Percentiles rank a stretch among this genome's conserved stretches.
These are phyloP conservation scores for Pythium rishiriense DNA, from an alignment of 352 stramenopile genomes.

Conservation along the genomic window DNA sequence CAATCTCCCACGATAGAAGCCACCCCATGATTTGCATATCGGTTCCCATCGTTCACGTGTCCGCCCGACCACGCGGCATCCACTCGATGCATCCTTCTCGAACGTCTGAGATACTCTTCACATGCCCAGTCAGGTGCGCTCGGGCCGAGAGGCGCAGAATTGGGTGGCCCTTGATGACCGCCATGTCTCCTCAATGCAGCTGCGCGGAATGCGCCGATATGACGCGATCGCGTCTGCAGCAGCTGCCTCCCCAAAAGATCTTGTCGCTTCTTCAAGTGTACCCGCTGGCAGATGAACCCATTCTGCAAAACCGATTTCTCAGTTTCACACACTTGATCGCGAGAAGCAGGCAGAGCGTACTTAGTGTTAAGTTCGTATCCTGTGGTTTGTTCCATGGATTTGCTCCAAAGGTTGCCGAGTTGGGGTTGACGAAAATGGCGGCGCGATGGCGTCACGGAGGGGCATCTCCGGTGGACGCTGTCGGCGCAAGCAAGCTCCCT, in stretches of 20 bases:
- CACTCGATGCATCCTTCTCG: too few relatives aligned
- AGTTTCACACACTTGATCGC: neutral
- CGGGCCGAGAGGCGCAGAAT: too few relatives aligned
- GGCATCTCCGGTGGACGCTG: neutral
- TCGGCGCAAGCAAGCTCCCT: neutral
- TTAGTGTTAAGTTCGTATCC: conserved; percentile 7
- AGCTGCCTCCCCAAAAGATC: conserved; percentile 11
- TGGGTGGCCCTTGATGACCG: neutral
- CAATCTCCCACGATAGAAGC: neutral
- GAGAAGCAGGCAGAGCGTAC: neutral
- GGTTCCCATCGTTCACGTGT: neutral
- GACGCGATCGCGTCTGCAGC: neutral
- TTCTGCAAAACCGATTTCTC: neutral
- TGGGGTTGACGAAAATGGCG: neutral
- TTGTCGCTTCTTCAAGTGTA: conserved; percentile 16
- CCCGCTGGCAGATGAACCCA: conserved; percentile 10
- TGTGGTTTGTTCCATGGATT: neutral
- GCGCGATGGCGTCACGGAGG: neutral
- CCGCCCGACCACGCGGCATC: neutral
- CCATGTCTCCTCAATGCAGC: conserved; percentile 23
- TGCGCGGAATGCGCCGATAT: neutral
- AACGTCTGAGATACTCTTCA: too few relatives aligned
- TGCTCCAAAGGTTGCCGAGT: neutral
- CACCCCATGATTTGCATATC: neutral
- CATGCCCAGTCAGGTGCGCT: too few relatives aligned